Evolutionary conservation across 1,139 yeast species (phyloP), one percentile per base, ranked within the genome.

Genomic region (Saccharomyces hybrid): DNA sequence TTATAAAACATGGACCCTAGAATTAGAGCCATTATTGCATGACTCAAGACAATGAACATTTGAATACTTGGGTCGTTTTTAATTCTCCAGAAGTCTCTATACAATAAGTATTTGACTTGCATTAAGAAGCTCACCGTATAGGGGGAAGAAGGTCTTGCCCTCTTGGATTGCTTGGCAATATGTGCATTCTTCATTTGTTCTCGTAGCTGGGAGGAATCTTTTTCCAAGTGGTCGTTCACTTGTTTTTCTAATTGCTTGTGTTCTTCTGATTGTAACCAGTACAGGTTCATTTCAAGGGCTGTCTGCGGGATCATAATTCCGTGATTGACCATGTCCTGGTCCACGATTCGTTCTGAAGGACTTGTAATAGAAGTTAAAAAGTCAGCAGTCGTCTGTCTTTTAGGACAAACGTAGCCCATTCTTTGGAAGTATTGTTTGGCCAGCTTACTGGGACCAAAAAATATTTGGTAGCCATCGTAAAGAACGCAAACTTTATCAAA

Each of bases 1-100:
- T 84, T 82, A 71, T 77, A 85, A 65, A 83, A 85, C 60, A 86
- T 78, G 0, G 90, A 84, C 0, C 88, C 75, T 51, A 84, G 72
- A 57, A 86, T 71, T 56, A 86, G 73, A 49, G 84, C 84, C 83
- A 84, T 80, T 21, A 78, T 67, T 24, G 75, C 66, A 64, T 84
- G 82, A 54, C 83, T 84, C 52, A 79, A 57, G 29, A 85, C 71
- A 3, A 80, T 75, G 51, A 83, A 76, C 16, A 81, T 44, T 0
- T 84, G 75, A 63, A 84, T 78, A 2, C 86, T 78, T 47, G 83
- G 80, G 64, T 84, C 88, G 59, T 87, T 88, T 59, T 69, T 72
- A 27, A 76, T 71, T 64, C 88, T 76, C 66, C 78, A 75, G 57
- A 77, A 67, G 52, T 85, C 84, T 66, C 93, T 75, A 8, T 68